Percentiles rank a stretch among this genome's conserved stretches.
These are phyloP conservation scores for Talaromyces thailandensis DNA, from an alignment of 495 filamentous ascomycete species.

Conservation along the genomic window DNA sequence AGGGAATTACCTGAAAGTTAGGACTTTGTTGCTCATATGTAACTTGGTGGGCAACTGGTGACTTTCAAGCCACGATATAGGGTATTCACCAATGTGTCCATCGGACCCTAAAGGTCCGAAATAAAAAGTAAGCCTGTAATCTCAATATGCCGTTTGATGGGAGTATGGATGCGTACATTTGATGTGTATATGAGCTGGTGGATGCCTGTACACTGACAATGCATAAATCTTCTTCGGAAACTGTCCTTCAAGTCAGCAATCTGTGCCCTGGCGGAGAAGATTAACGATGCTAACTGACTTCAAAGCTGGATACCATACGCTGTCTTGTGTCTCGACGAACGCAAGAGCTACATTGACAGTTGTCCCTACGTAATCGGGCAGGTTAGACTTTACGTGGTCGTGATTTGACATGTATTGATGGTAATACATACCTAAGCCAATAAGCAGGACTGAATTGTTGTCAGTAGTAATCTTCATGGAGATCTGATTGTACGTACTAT, in stretches of 20 bases:
- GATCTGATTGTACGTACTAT: neutral
- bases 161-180: constrained; percentile 20
- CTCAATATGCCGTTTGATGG: neutral
- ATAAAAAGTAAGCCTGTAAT: neutral
- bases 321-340: constrained; percentile 72
- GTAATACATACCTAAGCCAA: constrained; percentile 5
- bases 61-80: constrained; percentile 35
- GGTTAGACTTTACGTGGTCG: neutral
- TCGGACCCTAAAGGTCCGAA: constrained; percentile 22
- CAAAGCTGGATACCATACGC: constrained; percentile 62
- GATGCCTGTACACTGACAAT: constrained; percentile 18
- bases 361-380: constrained; percentile 46
- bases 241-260: constrained; percentile 16
- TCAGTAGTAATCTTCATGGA: neutral
- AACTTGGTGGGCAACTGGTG: constrained; percentile 16
- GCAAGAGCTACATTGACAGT: constrained; percentile 68
- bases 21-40: constrained; percentile 17
- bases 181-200: constrained; percentile 1
- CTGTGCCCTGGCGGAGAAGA: neutral
- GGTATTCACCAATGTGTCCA: constrained; percentile 49
- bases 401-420: neutral
- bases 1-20: constrained; percentile 11
- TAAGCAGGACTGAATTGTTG: neutral
- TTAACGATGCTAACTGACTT: constrained; percentile 32
- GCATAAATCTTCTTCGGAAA: constrained; percentile 45